Evolutionary conservation across 345 rosid genomes (phyloP).

Genomic region (Eucalyptus sp.): DNA sequence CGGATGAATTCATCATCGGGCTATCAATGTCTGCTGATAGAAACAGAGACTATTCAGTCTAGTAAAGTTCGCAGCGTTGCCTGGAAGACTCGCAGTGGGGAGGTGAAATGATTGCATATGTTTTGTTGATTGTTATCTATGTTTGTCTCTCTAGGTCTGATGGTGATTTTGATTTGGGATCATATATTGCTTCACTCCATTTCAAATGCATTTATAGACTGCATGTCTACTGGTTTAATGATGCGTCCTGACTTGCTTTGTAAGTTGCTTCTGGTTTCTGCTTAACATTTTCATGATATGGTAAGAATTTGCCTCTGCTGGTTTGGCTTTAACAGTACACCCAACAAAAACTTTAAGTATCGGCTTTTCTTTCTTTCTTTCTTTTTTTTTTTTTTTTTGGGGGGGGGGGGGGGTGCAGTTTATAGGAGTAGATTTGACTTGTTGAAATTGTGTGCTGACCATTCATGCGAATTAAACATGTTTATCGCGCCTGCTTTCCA

Average conservation of each 20-base stretch:
- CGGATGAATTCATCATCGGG: slow-evolving; percentile 72
- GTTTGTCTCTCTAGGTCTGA: neutral
- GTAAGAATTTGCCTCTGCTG: too few species aligned
- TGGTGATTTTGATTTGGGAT: neutral
- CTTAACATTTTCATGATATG: too few species aligned
- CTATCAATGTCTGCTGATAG: slow-evolving; percentile 71
- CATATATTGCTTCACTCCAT: too few species aligned
- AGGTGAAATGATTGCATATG: neutral
- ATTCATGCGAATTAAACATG: neutral
- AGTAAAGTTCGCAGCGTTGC: slow-evolving; percentile 69
- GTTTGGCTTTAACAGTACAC: too few species aligned
- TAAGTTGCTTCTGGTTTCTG: too few species aligned
- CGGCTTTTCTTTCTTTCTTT: too few species aligned
- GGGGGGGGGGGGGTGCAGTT: too few species aligned
- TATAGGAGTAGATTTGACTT: neutral
- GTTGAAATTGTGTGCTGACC: neutral
- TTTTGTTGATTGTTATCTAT: neutral
- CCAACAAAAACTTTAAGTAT: too few species aligned
- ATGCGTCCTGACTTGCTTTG: too few species aligned
- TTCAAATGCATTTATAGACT: too few species aligned
- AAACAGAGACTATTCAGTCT: slow-evolving; percentile 61
- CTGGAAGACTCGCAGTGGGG: slow-evolving; percentile 87
- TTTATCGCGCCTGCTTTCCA: neutral
- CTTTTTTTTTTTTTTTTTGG: too few species aligned
- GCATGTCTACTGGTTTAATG: too few species aligned